Conservation (phyloP, 225 moss, liverwort and hornwort genomes). For the Bryoerythrophyllum caledonicum region DNA sequence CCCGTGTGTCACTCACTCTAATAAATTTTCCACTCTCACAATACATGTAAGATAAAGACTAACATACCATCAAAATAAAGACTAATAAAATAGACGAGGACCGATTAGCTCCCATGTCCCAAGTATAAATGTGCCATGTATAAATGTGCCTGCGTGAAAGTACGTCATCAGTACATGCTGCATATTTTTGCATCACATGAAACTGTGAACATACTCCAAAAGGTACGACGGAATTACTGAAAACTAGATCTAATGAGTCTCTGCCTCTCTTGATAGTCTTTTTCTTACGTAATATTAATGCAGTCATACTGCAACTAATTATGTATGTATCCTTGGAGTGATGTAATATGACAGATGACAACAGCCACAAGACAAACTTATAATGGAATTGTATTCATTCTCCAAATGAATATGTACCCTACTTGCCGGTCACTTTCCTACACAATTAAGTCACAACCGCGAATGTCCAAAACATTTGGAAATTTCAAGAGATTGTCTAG, state of each 20-base stretch:
- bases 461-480: too few species aligned
- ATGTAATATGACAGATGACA: background rate
- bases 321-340: background rate
- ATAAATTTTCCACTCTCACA: too few species aligned
- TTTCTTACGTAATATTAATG: background rate
- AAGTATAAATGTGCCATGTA: background rate
- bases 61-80: too few species aligned
- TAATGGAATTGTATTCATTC: background rate
- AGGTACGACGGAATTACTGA: background rate
- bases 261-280: background rate
- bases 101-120: background rate
- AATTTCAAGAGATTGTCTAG: too few species aligned
- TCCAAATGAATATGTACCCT: background rate
- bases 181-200: background rate
- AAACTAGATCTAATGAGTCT: background rate
- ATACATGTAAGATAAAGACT: too few species aligned
- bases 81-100: background rate
- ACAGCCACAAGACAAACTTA: background rate
- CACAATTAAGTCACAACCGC: too few species aligned
- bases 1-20: too few species aligned
- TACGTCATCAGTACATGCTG: background rate
- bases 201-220: background rate
- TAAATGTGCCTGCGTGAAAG: background rate
- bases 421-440: too few species aligned
- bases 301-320: background rate